phyloP scores from a whole-genome alignment of 1,139 yeast genomes.

The Saccharomyces hybrid region DNA sequence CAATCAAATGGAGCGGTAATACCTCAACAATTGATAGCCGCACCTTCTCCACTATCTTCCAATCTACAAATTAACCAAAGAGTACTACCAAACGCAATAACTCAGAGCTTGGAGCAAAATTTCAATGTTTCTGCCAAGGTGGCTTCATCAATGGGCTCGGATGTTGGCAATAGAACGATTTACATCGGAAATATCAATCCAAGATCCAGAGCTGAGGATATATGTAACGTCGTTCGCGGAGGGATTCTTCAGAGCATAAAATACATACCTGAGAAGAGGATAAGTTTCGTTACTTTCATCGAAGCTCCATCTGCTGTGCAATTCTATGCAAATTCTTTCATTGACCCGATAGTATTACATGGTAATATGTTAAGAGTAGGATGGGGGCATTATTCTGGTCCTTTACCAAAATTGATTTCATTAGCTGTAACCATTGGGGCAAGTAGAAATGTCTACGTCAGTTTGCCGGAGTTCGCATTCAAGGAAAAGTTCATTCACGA shows the following conservation, averaged over 20 bases:
- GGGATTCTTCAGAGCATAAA: conserved; percentile 68
- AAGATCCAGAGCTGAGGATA: conserved; percentile 70
- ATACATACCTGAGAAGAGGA: conserved; percentile 71
- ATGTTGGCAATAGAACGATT: conserved; percentile 70
- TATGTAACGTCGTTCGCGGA: conserved; percentile 78
- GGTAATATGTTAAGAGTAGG: conserved; percentile 71
- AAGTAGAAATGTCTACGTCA: conserved; percentile 72
- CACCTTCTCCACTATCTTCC: background rate
- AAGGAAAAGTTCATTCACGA: conserved; percentile 30
- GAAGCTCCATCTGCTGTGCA: conserved; percentile 80
- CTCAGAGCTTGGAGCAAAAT: conserved; percentile 47
- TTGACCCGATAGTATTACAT: conserved; percentile 69
- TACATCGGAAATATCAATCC: conserved; percentile 72
- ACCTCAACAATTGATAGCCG: background rate
- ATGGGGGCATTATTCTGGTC: conserved; percentile 82
- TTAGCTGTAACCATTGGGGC: conserved; percentile 80
- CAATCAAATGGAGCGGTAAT: background rate
- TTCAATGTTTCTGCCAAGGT: conserved; percentile 67
- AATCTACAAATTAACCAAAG: conserved; percentile 1
- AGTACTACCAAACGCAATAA: conserved; percentile 23
- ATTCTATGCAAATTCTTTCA: conserved; percentile 69
- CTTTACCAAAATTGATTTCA: conserved; percentile 63
- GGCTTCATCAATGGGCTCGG: conserved; percentile 70
- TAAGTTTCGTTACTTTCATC: conserved; percentile 71
- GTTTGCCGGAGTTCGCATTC: conserved; percentile 40